A percentile compares a stretch with the other conserved stretches of the same genome.
These are phyloP conservation scores for Trichosanthes cucumerina DNA, from an alignment of 306 rosid species.

Conservation along the genomic window DNA sequence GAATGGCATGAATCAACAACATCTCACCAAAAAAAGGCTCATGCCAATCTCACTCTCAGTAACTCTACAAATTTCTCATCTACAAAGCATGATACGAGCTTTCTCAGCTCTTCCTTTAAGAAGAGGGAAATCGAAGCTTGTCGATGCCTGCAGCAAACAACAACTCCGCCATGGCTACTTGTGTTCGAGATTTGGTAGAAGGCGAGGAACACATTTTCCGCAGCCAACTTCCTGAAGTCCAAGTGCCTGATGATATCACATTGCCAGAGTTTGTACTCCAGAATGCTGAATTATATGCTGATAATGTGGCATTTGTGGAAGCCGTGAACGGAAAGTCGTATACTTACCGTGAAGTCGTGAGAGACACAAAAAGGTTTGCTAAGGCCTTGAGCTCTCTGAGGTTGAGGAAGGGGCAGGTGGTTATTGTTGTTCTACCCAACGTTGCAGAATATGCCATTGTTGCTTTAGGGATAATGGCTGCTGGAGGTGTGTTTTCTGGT, in stretches of 20 bases:
- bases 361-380: conserved; percentile 47
- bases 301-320: conserved; percentile 83
- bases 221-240: conserved; percentile 44
- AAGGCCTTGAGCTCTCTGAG: conserved; percentile 74
- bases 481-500: conserved; percentile 84
- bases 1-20: conserved; percentile 13
- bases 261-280: conserved; percentile 77
- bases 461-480: conserved; percentile 75
- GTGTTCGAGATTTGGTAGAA: conserved; percentile 5
- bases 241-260: conserved; percentile 54
- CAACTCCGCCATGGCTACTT: conserved; percentile 31
- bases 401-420: conserved; percentile 62
- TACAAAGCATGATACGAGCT: conserved; percentile 13
- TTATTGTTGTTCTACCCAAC: conserved; percentile 77
- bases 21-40: conserved; percentile 7
- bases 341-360: conserved; percentile 51
- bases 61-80: neutral
- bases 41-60: conserved; percentile 4
- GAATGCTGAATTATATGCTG: conserved; percentile 41
- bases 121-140: neutral
- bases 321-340: conserved; percentile 53
- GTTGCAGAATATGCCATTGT: conserved; percentile 64
- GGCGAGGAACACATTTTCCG: conserved; percentile 46
- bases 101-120: conserved; percentile 7
- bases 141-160: neutral